Evolutionary conservation across 2,329 filamentous ascomycete species (phyloP).

Genomic region (Pyrenochaeta sp.): DNA sequence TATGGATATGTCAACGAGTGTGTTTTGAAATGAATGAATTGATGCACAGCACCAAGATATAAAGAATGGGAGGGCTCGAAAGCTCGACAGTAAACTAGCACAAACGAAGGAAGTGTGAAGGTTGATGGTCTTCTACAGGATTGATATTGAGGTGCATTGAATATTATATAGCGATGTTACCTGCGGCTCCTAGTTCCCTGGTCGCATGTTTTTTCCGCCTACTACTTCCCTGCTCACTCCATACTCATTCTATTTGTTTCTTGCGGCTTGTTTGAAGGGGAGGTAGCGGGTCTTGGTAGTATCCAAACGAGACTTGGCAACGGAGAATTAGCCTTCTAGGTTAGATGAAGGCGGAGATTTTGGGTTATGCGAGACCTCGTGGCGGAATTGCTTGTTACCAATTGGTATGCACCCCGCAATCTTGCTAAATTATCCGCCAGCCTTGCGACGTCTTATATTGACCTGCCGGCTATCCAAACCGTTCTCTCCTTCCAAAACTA

Average conservation of each 20-base stretch:
- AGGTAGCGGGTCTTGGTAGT: neutral
- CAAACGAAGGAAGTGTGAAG: neutral
- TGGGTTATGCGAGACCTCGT: neutral
- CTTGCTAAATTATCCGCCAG: neutral
- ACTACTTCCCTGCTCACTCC: neutral
- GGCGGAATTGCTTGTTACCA: neutral
- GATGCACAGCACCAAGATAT: constrained; percentile 3
- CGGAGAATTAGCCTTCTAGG: constrained; percentile 3
- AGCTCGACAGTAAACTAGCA: neutral
- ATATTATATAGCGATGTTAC: neutral
- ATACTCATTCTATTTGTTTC: neutral
- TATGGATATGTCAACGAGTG: neutral
- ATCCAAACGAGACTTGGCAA: constrained; percentile 1
- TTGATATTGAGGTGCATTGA: neutral
- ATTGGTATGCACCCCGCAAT: neutral
- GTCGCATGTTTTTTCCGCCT: neutral
- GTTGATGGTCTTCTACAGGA: neutral
- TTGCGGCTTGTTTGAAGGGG: constrained; percentile 1
- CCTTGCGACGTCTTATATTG: neutral
- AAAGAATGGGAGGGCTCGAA: neutral
- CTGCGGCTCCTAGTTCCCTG: neutral
- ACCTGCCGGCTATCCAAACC: neutral
- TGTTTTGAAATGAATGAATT: neutral
- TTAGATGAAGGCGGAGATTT: neutral
- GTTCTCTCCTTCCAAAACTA: neutral